These are phyloP conservation scores for Nakaseomyces delphensis DNA, from an alignment of 1,139 yeast species.

Conservation along the genomic window DNA sequence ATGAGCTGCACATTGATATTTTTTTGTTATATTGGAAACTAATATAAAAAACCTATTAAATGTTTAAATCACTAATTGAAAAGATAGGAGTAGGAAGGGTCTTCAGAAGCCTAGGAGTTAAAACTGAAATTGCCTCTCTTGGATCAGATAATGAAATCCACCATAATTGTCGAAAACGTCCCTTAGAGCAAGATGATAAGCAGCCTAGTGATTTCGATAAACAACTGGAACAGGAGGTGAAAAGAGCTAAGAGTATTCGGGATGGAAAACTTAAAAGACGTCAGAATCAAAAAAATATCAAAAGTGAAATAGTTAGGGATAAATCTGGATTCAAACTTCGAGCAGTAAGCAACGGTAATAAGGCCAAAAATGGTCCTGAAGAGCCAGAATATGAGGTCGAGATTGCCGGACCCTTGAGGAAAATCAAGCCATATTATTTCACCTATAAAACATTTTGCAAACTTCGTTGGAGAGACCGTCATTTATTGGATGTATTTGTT, in stretches of 20 bases:
- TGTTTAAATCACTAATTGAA: neutral
- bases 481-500: conserved; percentile 67
- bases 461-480: conserved; percentile 79
- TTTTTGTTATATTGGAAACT: neutral
- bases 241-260: conserved; percentile 11
- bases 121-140: neutral
- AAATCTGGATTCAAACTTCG: conserved; percentile 28
- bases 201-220: conserved; percentile 11
- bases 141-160: neutral
- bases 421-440: conserved; percentile 77
- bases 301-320: conserved; percentile 20
- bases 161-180: neutral
- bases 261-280: conserved; percentile 31
- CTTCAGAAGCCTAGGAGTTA: neutral
- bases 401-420: conserved; percentile 54
- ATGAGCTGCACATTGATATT: no score
- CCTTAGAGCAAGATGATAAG: neutral
- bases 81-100: neutral
- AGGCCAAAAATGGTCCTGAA: conserved; percentile 21
- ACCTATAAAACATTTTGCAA: conserved; percentile 90
- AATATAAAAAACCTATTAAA: neutral
- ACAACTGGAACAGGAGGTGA: conserved; percentile 13
- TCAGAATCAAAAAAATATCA: neutral
- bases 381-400: conserved; percentile 31
- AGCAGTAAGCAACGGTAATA: conserved; percentile 21